phyloP scores from a whole-genome alignment of 2,329 filamentous ascomycete genomes.

The Botrytis medusae region DNA sequence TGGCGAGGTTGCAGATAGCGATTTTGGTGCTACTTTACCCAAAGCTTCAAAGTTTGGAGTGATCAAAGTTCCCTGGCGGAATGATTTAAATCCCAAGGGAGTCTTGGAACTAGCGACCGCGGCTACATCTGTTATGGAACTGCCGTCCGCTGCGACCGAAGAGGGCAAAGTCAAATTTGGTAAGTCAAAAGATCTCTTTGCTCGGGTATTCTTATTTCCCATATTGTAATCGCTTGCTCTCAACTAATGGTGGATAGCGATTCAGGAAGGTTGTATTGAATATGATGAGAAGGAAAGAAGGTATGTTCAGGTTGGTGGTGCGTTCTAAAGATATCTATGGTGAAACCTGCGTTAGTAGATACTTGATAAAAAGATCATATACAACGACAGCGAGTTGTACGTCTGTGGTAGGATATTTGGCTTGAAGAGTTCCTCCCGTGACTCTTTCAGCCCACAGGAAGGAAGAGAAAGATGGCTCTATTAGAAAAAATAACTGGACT shows the following conservation, averaged over 20 bases:
- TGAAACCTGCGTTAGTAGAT: not conserved
- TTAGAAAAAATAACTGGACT: not conserved
- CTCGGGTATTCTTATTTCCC: conserved; percentile 21
- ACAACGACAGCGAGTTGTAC: not conserved
- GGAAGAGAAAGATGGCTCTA: not conserved
- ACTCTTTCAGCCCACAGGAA: not conserved
- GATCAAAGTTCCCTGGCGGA: conserved; percentile 17
- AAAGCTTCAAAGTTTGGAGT: conserved; percentile 14
- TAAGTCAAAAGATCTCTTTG: conserved; percentile 3
- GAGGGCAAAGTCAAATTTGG: conserved; percentile 2
- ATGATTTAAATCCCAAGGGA: conserved; percentile 18
- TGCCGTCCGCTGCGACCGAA: not conserved
- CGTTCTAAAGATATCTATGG: not conserved
- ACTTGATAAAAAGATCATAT: not conserved
- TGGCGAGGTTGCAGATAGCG: conserved; percentile 20
- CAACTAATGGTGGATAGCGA: not conserved
- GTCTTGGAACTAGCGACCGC: not conserved
- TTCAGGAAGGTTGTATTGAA: not conserved
- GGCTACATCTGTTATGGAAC: not conserved
- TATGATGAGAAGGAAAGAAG: not conserved
- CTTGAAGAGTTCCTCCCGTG: not conserved
- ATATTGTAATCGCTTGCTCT: not conserved
- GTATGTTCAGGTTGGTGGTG: too few relatives aligned
- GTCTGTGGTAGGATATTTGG: too few relatives aligned
- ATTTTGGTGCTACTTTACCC: not conserved